A percentile compares a stretch with the other conserved stretches of the same genome.
phyloP scores from a whole-genome alignment of 768 basidiomycete species.

The Hygrophoropsis aurantiaca region DNA sequence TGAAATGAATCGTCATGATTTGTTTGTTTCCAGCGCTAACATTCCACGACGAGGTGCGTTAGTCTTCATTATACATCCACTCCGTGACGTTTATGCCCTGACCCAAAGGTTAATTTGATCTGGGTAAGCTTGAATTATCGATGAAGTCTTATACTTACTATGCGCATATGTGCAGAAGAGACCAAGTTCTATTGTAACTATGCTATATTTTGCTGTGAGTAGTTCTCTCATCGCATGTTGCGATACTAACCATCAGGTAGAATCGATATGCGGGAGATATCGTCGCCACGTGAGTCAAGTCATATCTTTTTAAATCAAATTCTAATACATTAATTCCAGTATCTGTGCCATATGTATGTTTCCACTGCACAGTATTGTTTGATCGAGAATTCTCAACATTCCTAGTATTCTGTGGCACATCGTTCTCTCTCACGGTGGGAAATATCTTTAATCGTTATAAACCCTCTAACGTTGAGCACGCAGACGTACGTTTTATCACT shows the following conservation, averaged over 20 bases:
- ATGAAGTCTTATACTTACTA: neutral
- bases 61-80: constrained; percentile 22
- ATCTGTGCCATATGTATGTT: constrained; percentile 4
- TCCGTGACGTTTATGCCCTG: no score
- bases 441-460: no score
- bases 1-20: neutral
- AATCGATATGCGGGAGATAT: constrained; percentile 7
- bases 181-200: constrained; percentile 2
- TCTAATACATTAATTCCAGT: neutral
- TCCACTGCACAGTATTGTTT: constrained; percentile 2
- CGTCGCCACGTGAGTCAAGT: constrained; percentile 2
- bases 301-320: neutral
- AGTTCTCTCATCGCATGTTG: neutral
- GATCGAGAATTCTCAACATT: no score
- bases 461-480: no score
- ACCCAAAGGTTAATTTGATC: constrained; percentile 8
- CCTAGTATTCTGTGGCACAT: constrained; percentile 3
- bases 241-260: neutral
- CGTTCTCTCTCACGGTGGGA: constrained; percentile 5
- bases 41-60: constrained; percentile 14
- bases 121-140: constrained; percentile 6
- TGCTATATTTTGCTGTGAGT: constrained; percentile 5
- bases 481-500: no score
- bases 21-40: neutral
- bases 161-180: neutral